Evolutionary conservation across 805 yeast species (phyloP).

Genomic region (Starmera caribaea): DNA sequence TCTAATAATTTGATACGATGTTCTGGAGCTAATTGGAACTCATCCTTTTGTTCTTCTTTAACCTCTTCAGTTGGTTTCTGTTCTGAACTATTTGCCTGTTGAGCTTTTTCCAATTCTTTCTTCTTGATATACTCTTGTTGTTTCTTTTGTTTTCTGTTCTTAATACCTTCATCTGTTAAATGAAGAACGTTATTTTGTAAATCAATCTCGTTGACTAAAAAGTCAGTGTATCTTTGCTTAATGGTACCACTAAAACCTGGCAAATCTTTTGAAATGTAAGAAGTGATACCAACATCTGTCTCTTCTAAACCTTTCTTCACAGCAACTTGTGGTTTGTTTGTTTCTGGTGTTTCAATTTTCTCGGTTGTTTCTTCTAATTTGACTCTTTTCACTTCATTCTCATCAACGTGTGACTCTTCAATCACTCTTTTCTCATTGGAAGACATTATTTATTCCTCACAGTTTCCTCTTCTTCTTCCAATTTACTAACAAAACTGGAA

Average conservation of each 20-base stretch:
- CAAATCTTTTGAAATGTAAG: constrained; percentile 42
- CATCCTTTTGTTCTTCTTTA: constrained; percentile 10
- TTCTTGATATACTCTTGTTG: constrained; percentile 32
- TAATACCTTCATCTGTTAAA: constrained; percentile 64
- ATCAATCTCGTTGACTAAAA: constrained; percentile 84
- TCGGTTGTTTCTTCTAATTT: neutral
- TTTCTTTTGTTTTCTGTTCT: constrained; percentile 38
- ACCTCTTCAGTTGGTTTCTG: constrained; percentile 3
- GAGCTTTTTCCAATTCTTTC: constrained; percentile 19
- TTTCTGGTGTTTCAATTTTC: neutral
- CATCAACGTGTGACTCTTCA: no score
- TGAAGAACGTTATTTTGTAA: constrained; percentile 61
- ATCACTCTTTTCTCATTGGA: no score
- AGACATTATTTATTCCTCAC: no score
- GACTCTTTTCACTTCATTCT: neutral
- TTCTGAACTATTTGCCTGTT: constrained; percentile 8
- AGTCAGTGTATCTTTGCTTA: constrained; percentile 89
- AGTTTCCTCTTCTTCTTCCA: no score
- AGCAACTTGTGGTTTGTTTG: neutral
- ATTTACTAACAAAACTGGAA: no score
- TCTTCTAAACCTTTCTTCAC: constrained; percentile 48
- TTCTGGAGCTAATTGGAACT: constrained; percentile 36
- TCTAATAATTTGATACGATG: constrained; percentile 38
- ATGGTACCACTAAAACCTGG: constrained; percentile 70
- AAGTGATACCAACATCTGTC: constrained; percentile 79